These are phyloP conservation scores for Bipolaris zeicola DNA, from an alignment of 2,329 filamentous ascomycete genomes.

Conservation along the genomic window DNA sequence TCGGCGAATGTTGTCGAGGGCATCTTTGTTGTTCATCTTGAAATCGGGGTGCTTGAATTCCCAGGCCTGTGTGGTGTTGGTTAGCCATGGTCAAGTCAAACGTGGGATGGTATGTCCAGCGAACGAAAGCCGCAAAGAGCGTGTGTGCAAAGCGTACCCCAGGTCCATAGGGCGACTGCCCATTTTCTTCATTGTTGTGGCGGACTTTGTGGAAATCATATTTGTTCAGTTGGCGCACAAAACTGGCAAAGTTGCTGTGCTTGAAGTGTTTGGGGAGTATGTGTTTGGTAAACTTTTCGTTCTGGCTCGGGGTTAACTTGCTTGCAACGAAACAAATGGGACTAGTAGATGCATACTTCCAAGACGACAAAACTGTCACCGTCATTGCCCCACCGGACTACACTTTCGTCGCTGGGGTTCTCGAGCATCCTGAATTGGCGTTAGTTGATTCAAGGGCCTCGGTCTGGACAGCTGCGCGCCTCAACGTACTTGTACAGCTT, in stretches of 20 bases:
- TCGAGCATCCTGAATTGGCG: slow-evolving; percentile 79
- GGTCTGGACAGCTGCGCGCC: slow-evolving; percentile 4
- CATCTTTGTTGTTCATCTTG: slow-evolving; percentile 92
- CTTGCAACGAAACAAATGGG: background rate
- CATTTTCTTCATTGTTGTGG: slow-evolving; percentile 84
- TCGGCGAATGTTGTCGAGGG: slow-evolving; percentile 91
- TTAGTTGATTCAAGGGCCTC: slow-evolving; percentile 42
- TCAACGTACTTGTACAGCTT: slow-evolving; percentile 90
- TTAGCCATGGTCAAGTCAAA: slow-evolving; percentile 18
- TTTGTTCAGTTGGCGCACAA: slow-evolving; percentile 94
- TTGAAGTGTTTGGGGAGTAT: slow-evolving; percentile 99
- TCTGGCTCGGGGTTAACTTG: slow-evolving; percentile 60
- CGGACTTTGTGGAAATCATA: slow-evolving; percentile 99
- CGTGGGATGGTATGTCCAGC: background rate
- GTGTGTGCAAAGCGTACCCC: slow-evolving; percentile 60
- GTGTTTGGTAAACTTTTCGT: slow-evolving; percentile 96
- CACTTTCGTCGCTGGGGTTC: slow-evolving; percentile 87
- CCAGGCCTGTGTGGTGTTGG: slow-evolving; percentile 67
- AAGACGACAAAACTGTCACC: slow-evolving; percentile 96
- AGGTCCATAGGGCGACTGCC: slow-evolving; percentile 78
- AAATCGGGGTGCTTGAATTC: slow-evolving; percentile 99
- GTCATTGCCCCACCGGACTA: slow-evolving; percentile 94
- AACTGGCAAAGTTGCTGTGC: slow-evolving; percentile 97
- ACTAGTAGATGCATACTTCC: slow-evolving; percentile 66
- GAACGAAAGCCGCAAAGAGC: background rate